Percentiles rank a stretch among this genome's conserved stretches.
Evolutionary conservation across 2,329 filamentous ascomycete genomes (phyloP).

Genomic region (Ceratocystis diversiconidia): DNA sequence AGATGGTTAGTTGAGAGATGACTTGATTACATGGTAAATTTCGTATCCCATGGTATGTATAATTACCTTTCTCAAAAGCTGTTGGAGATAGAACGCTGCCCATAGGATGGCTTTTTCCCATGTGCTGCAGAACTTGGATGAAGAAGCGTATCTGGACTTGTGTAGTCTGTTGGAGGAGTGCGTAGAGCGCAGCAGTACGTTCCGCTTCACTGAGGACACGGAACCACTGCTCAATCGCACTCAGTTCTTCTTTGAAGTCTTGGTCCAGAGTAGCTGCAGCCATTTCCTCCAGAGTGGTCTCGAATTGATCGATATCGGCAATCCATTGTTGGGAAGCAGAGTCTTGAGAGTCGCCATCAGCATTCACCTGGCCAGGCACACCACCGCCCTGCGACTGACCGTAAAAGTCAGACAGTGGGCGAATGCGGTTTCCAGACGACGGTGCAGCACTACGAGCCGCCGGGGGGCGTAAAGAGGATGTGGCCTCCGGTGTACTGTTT

Average conservation of each 20-base stretch:
- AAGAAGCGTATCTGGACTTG: conserved; percentile 99
- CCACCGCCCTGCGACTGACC: conserved; percentile 47
- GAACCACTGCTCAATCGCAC: conserved; percentile 99
- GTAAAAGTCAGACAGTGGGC: conserved; percentile 90
- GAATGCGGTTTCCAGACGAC: conserved; percentile 62
- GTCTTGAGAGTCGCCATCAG: conserved; percentile 71
- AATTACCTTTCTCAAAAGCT: conserved; percentile 85
- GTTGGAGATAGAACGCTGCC: conserved; percentile 86
- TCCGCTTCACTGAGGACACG: conserved; percentile 93
- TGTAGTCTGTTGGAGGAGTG: conserved; percentile 91
- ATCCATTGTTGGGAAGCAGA: conserved; percentile 97
- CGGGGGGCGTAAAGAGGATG: conserved; percentile 69
- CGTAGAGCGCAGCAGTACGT: conserved; percentile 86
- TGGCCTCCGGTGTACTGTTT: conserved; percentile 92
- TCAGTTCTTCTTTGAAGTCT: conserved; percentile 98
- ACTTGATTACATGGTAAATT: not conserved
- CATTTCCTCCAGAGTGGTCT: conserved; percentile 98
- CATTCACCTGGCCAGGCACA: conserved; percentile 49
- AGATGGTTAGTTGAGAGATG: conserved; percentile 18
- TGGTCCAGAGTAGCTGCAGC: conserved; percentile 95
- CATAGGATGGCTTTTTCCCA: conserved; percentile 97
- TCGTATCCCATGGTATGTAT: not conserved
- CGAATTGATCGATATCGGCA: conserved; percentile 95
- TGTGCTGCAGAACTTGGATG: conserved; percentile 95
- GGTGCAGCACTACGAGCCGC: conserved; percentile 60